phyloP scores from a whole-genome alignment of 345 rosid species.

The Lagerstroemia speciosa region DNA sequence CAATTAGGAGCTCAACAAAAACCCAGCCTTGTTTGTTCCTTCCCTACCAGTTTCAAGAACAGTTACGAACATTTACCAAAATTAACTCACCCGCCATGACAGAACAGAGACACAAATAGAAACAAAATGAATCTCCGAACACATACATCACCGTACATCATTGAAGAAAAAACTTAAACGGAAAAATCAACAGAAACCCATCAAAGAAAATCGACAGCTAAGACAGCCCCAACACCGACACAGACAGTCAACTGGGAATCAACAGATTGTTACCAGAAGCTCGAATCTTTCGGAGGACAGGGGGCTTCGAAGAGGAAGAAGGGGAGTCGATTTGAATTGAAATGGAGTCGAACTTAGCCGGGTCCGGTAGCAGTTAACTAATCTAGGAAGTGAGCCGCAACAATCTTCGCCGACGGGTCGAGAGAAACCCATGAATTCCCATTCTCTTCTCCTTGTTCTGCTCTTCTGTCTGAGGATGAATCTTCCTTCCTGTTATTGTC shows the following conservation, averaged over 20 bases:
- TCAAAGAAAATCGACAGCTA: background rate
- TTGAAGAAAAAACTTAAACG: background rate
- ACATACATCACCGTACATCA: background rate
- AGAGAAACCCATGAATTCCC: slow-evolving; percentile 5
- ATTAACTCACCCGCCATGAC: slow-evolving; percentile 1
- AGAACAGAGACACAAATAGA: background rate
- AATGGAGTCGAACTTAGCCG: background rate
- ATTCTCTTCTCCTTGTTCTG: background rate
- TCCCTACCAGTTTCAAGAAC: slow-evolving; percentile 3
- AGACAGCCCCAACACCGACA: background rate
- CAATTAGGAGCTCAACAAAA: background rate
- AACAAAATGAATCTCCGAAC: background rate
- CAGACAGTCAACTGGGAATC: background rate
- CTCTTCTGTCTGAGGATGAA: slow-evolving; percentile 1
- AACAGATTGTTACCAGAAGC: background rate
- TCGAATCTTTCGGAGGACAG: background rate
- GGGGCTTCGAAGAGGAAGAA: background rate
- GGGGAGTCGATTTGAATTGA: background rate
- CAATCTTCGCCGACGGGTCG: background rate
- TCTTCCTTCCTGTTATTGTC: background rate
- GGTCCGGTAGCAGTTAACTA: background rate
- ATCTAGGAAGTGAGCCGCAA: background rate
- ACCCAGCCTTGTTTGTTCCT: background rate
- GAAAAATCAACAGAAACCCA: background rate
- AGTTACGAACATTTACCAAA: background rate